Evolutionary conservation across 2,329 filamentous ascomycete species (phyloP).

Genomic region (Fusarium papillatum): DNA sequence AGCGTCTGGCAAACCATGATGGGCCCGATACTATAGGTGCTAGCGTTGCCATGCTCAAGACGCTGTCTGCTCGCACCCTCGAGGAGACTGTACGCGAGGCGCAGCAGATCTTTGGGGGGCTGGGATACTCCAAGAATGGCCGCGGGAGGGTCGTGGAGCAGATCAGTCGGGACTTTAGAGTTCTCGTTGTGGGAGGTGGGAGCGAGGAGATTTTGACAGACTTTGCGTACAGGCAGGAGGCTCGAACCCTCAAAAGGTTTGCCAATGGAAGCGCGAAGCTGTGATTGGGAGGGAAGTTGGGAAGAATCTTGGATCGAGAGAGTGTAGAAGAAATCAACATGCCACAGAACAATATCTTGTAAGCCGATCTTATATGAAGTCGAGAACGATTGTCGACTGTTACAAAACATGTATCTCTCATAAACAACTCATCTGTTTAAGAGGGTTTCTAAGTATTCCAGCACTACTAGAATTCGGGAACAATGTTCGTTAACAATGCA

Average conservation of each 20-base stretch:
- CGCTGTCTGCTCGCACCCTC: neutral
- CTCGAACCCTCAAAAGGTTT: neutral
- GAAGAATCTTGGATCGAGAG: neutral
- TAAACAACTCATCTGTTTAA: too few relatives aligned
- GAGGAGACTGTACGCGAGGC: conserved; percentile 8
- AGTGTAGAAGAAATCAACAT: neutral
- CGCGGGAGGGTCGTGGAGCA: conserved; percentile 4
- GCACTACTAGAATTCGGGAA: too few relatives aligned
- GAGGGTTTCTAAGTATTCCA: too few relatives aligned
- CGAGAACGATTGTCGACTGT: too few relatives aligned
- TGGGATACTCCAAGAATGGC: conserved; percentile 8
- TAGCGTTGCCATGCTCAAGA: conserved; percentile 6
- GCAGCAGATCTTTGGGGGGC: conserved; percentile 15
- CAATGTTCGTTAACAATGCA: too few relatives aligned
- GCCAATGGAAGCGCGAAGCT: neutral
- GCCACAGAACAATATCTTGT: too few relatives aligned
- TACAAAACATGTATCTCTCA: too few relatives aligned
- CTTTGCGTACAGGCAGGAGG: conserved; percentile 6
- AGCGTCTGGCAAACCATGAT: neutral
- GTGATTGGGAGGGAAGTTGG: neutral
- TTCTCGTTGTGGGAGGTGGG: conserved; percentile 10
- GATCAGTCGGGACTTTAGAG: conserved; percentile 12
- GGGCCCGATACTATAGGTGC: neutral
- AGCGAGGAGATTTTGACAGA: conserved; percentile 22
- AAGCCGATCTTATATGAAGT: too few relatives aligned